Evolutionary conservation across 2,329 filamentous ascomycete genomes (phyloP).

Genomic region (Penicillium sp.): DNA sequence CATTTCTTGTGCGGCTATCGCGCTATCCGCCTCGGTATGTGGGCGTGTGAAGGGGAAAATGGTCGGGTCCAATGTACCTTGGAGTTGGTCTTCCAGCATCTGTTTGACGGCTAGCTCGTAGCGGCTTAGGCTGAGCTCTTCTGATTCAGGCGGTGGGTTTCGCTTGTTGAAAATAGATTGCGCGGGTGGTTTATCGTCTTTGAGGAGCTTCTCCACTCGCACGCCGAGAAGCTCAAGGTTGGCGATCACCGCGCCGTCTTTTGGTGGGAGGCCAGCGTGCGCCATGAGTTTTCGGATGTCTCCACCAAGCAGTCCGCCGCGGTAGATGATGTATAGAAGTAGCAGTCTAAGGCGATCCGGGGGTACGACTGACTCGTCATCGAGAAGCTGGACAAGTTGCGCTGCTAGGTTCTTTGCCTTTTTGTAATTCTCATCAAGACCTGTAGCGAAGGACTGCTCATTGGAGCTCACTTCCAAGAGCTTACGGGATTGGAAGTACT

Average conservation of each 20-base stretch:
- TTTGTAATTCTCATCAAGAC: constrained; percentile 84
- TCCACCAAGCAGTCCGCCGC: constrained; percentile 76
- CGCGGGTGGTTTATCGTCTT: constrained; percentile 66
- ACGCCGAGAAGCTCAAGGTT: constrained; percentile 79
- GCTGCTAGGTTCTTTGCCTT: constrained; percentile 88
- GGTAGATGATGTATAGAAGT: constrained; percentile 78
- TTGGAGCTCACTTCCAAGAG: constrained; percentile 80
- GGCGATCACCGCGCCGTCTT: constrained; percentile 67
- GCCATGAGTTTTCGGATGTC: constrained; percentile 81
- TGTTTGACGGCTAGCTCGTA: constrained; percentile 77
- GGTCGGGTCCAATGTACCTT: constrained; percentile 62
- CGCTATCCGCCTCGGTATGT: constrained; percentile 50
- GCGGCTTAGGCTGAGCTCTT: constrained; percentile 81
- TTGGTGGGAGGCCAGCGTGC: constrained; percentile 72
- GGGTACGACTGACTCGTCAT: constrained; percentile 70
- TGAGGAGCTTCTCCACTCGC: constrained; percentile 66
- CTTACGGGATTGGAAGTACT: constrained; percentile 79
- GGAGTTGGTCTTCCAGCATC: constrained; percentile 72
- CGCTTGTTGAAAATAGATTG: constrained; percentile 71
- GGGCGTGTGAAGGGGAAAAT: constrained; percentile 71
- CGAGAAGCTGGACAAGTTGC: constrained; percentile 79
- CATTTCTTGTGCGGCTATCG: constrained; percentile 46
- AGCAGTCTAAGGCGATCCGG: constrained; percentile 80
- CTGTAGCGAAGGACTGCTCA: constrained; percentile 88
- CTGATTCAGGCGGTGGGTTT: constrained; percentile 52